Percentiles rank a stretch among this genome's conserved stretches.
Conservation (phyloP, 306 rosid species). For the Boehmeria nivea region DNA sequence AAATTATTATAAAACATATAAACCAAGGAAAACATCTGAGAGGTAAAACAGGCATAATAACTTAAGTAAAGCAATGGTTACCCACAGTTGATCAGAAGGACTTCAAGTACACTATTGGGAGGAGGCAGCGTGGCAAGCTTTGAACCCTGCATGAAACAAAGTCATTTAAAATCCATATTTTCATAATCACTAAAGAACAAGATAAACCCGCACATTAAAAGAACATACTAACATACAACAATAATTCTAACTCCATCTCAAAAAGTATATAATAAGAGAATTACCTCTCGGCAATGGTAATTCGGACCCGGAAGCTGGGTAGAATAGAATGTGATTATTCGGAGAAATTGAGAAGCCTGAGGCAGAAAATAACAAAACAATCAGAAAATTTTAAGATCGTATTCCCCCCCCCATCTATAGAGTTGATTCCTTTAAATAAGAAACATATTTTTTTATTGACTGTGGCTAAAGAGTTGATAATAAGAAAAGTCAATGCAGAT, state of each 20-base stretch:
- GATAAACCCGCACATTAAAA: background rate
- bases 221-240: too few species aligned
- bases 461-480: too few species aligned
- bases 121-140: slow-evolving; percentile 74
- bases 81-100: slow-evolving; percentile 77
- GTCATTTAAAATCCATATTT: background rate
- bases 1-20: slow-evolving; percentile 19
- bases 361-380: slow-evolving; percentile 17
- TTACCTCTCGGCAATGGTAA: slow-evolving; percentile 96
- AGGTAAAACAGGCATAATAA: slow-evolving; percentile 9
- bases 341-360: slow-evolving; percentile 83
- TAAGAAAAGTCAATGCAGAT: too few species aligned
- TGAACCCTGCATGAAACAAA: slow-evolving; percentile 60
- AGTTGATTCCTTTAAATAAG: too few species aligned
- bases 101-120: slow-evolving; percentile 65
- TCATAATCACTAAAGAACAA: background rate
- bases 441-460: too few species aligned
- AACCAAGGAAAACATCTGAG: background rate
- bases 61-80: slow-evolving; percentile 1
- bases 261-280: background rate
- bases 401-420: background rate
- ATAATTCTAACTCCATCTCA: background rate
- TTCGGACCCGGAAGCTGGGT: slow-evolving; percentile 99
- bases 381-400: background rate
- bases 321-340: slow-evolving; percentile 82